Base-by-base conservation (phyloP, 352 stramenopile species). In the Globisporangium rhizosaccharum region DNA sequence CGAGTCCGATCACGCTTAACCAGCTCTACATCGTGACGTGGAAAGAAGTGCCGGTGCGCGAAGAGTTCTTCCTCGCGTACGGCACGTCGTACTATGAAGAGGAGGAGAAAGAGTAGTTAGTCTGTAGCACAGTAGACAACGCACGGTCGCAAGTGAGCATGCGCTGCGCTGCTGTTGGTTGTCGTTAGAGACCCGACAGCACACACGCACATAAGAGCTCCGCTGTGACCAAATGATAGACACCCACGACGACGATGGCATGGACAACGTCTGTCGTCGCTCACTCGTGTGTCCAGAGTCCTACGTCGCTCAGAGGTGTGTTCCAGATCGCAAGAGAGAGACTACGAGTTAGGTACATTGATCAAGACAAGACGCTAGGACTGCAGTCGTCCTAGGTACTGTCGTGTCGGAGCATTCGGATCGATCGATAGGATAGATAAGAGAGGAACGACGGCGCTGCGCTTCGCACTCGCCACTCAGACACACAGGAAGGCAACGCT, bases 31-130 rank as follows among this genome's bases (percentile, higher is more conserved):
- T 94, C 52, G 83, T 94, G 47, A 94, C 85, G 53, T 94, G 85
- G 85, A 94, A 94, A 53, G 82, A 92, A 51, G 85, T 94, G 48
- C 66, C 68, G 25, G 81, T 92, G 36, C 81, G 79, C 33, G 83
- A 92, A 54, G 85, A 94, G 67, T 94, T 94, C 66, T 94, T 94
- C 71, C 61, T 94, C 25, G 85, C 85, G 56, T 94, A 94, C 64
- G 85, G 85, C 62, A 94, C 85, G 51, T 92, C 82, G 14, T 94
- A 94, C 71, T 94, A 94, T 57, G 85, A 94, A 57, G 85, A 94
- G 58, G 82, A 90, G 57, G 77, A 85, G 37, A 88, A 88, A 59
- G 78, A 83, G 23, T 33, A 70, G 67, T 62, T 50, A 17, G n/a
- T 6, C 1, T 1, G 10, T 39, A 39, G 33, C 28, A 12, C 33